Evolutionary conservation across 2,329 filamentous ascomycete genomes (phyloP), one percentile per base, ranked within the genome.

Genomic region (Blastomyces percursus): DNA sequence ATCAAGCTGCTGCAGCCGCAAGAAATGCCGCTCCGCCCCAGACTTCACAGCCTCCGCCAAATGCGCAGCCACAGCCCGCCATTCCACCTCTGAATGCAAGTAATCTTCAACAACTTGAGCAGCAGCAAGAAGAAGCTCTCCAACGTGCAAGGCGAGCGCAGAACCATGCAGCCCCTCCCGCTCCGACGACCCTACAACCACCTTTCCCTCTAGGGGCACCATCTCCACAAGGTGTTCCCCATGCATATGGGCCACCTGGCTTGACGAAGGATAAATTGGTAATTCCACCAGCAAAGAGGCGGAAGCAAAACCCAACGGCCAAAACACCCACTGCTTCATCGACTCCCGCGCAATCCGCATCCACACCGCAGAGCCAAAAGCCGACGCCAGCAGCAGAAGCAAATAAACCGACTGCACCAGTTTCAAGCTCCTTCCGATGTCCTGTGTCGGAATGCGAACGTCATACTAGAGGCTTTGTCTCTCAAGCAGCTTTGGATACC

Each of bases 191-290:
- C 9, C 74, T 80, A n/a, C 77, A 81, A 50, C 79, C 82, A 38
- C 82, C 82, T 12, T 83, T 83, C 67, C 72, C 73, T 11, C 67
- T 80, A 60, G 78, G 79, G 61, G 78, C 77, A 19, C 76, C 79
- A 32, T 82, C 81, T 57, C 83, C 83, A 19, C 78, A 81, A 61
- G 83, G 84, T 30, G 78, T 84, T 62, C 83, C 84, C 9, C 79
- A 80, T 64, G 82, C 81, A 60, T 82, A 84, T 62, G 77, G 77
- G 9, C 76, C 77, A 24, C 79, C 78, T 24, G 76, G 79, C 59
- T 77, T 86, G 58, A 82, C 80, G 4, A 78, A 79, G 12, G 81
- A 83, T 59, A 82, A 84, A 65, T 76, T 87, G 56, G 81, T 83
- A 56, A 72, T 86, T 30, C 84, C 84, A 21, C 77, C 80, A 2